Base-by-base conservation (phyloP, 257 asterid genomes). In the Solanum piurae region DNA sequence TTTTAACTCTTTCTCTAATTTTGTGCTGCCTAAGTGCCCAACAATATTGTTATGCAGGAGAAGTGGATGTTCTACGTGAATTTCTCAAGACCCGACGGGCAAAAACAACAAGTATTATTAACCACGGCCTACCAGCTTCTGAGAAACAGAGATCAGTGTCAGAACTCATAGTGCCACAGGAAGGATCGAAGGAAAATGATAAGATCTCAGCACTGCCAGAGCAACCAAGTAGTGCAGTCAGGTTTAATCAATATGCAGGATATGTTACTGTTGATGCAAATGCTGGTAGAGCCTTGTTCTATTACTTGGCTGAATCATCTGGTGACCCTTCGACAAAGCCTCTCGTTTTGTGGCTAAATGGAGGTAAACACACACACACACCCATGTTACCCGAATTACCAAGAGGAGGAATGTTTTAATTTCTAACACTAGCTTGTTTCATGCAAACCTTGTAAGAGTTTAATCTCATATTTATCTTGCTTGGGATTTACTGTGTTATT, bases 331-430 rank as follows among this genome's bases (percentile, higher is more conserved):
- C 62, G 27, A 14, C 90, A 25, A 90, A 71, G 64, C 93, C 93
- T 62, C 92, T 90, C 3, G 68, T 91, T 80, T 90, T 91, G 38
- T 91, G 93, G 93, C 89, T 91, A 62, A 91, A 90, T 88, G 93
- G 93, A 89, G 93, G 92, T 91, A 46, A 75, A 6, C 2, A 18
- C 44, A 69, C 27, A 5, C 60, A 69, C 25, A 27, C 49, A 16
- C 49, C 20, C 46, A 64, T 0, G 5, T 84, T 64, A 38, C 14
- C 72, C 8, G 9, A 60, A 37, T 75, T 23, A 5, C 55, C 83
- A 36, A 5, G 55, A 38, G 34, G 55, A 75, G 25, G 31, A 74
- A 36, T 74, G 1, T 74, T 66, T 27, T 66, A 29, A 69, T 75
- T 37, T 74, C 52, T 74, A 21, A 72, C 5, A 5, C 46, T 74